These are phyloP conservation scores for Bathelium albidoporum DNA, from an alignment of 495 filamentous ascomycete species.

Conservation along the genomic window DNA sequence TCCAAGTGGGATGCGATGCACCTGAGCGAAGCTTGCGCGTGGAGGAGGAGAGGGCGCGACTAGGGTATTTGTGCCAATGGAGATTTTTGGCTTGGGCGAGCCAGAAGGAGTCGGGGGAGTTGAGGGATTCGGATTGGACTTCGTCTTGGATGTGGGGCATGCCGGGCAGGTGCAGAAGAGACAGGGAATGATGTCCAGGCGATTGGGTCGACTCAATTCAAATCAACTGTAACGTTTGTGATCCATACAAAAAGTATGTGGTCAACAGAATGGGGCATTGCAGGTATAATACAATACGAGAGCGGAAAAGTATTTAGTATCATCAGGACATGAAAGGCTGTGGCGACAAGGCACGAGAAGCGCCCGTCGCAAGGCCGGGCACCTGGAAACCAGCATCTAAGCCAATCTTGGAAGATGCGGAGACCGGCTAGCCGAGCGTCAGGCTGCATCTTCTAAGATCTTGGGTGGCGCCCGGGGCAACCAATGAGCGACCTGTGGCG, in stretches of 20 bases:
- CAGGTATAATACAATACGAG: neutral
- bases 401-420: too few species aligned
- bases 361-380: too few species aligned
- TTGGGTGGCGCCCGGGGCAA: too few species aligned
- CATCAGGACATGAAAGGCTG: too few species aligned
- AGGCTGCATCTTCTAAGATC: too few species aligned
- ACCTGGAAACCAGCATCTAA: too few species aligned
- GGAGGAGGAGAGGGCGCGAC: constrained; percentile 33
- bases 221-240: neutral
- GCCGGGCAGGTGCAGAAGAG: neutral
- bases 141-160: constrained; percentile 23
- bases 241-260: too few species aligned
- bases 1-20: constrained; percentile 51
- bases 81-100: constrained; percentile 58
- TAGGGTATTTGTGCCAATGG: constrained; percentile 68
- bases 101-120: constrained; percentile 65
- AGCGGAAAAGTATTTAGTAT: neutral
- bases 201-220: neutral
- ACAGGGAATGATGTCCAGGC: neutral
- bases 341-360: too few species aligned
- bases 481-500: too few species aligned
- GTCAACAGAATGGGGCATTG: too few species aligned
- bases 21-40: constrained; percentile 42
- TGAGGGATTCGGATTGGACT: constrained; percentile 37
- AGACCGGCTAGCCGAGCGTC: too few species aligned